phyloP scores from a whole-genome alignment of 2,329 filamentous ascomycete species.

The Myriosclerotinia duriaeana region DNA sequence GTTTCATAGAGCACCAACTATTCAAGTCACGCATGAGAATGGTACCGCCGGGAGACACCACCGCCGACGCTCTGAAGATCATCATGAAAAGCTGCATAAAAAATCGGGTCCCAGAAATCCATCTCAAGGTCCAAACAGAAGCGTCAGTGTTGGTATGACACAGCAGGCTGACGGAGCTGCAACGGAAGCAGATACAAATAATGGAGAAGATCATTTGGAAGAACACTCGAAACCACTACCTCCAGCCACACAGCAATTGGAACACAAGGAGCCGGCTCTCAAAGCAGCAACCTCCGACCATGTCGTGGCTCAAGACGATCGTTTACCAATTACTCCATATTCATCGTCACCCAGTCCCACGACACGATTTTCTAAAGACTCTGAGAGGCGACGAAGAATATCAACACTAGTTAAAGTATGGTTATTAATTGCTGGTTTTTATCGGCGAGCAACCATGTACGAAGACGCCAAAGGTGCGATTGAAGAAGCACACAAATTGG shows the following conservation, averaged over 20 bases:
- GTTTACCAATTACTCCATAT: constrained; percentile 27
- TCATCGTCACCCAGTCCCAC: constrained; percentile 34
- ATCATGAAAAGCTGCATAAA: constrained; percentile 42
- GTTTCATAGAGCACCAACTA: constrained; percentile 55
- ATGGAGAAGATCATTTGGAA: constrained; percentile 38
- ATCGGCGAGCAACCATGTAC: constrained; percentile 75
- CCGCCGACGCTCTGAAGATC: constrained; percentile 25
- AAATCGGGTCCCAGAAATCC: constrained; percentile 42
- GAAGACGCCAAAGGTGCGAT: constrained; percentile 80
- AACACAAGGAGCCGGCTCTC: constrained; percentile 32
- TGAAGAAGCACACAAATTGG: constrained; percentile 76
- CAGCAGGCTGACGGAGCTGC: constrained; percentile 45
- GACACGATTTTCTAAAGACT: constrained; percentile 53
- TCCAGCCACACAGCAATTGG: constrained; percentile 35
- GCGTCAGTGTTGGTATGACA: constrained; percentile 47
- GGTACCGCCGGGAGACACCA: constrained; percentile 44
- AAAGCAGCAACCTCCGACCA: constrained; percentile 26
- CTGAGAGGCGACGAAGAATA: constrained; percentile 51
- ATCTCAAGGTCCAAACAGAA: constrained; percentile 47
- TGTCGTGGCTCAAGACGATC: constrained; percentile 28
- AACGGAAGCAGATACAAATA: constrained; percentile 38
- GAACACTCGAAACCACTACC: constrained; percentile 28
- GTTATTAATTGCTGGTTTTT: constrained; percentile 86
- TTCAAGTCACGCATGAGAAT: constrained; percentile 72
- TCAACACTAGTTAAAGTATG: constrained; percentile 73